These are phyloP conservation scores for Coemansia sp. DNA, from an alignment of 192 early-diverging fungal species.

Conservation along the genomic window DNA sequence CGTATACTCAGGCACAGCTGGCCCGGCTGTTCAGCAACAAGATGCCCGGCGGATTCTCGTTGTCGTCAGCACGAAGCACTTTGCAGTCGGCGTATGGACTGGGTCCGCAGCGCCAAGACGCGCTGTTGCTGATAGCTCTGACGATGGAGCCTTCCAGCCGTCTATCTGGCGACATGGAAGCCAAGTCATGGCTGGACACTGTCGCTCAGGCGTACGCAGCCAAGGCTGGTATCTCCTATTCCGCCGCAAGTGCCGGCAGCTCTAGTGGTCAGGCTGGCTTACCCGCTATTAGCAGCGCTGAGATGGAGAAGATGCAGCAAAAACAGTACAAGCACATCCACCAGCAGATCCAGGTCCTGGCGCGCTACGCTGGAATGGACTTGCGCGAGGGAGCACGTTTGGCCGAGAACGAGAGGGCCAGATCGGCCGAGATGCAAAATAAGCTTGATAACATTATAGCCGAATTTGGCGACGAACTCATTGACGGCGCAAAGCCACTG, in stretches of 20 bases:
- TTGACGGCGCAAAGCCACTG: too few relatives aligned
- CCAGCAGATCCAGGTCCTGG: conserved; percentile 80
- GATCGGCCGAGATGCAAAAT: conserved; percentile 64
- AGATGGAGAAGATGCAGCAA: conserved; percentile 76
- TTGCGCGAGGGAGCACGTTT: conserved; percentile 69
- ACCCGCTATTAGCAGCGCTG: conserved; percentile 86
- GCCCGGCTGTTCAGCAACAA: conserved; percentile 81
- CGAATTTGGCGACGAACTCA: too few relatives aligned
- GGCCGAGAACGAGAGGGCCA: conserved; percentile 62
- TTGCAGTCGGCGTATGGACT: conserved; percentile 74
- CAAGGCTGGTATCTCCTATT: conserved; percentile 70
- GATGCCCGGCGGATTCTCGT: conserved; percentile 91
- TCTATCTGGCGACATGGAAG: conserved; percentile 72
- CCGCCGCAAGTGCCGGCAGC: conserved; percentile 62
- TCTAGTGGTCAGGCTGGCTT: conserved; percentile 17
- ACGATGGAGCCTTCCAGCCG: conserved; percentile 82
- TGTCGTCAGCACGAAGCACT: conserved; percentile 71
- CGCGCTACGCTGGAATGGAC: conserved; percentile 75
- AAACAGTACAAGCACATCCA: conserved; percentile 71
- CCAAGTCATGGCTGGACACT: conserved; percentile 79
- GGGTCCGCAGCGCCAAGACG: conserved; percentile 74
- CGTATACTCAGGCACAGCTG: conserved; percentile 65
- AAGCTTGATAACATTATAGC: too few relatives aligned
- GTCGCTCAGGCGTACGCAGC: conserved; percentile 72
- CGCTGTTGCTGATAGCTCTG: conserved; percentile 71